These are phyloP conservation scores for Candida ascalaphidarum DNA, from an alignment of 805 yeast species.

Conservation along the genomic window DNA sequence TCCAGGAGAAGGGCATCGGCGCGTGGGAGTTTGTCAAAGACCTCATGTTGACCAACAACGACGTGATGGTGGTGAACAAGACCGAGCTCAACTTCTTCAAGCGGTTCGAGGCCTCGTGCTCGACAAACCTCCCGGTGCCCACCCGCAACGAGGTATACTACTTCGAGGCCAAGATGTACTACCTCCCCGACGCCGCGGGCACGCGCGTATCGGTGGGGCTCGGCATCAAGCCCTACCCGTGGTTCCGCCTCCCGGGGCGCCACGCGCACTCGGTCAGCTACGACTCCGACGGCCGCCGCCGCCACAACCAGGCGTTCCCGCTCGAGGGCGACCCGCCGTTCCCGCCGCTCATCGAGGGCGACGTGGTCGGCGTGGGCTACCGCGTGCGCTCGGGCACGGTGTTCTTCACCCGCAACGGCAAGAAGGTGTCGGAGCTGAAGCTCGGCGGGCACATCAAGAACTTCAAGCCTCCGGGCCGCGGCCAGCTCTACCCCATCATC, in stretches of 20 bases:
- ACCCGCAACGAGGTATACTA: slow-evolving; percentile 77
- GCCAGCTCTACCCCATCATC: slow-evolving; percentile 72
- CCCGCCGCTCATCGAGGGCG: slow-evolving; percentile 70
- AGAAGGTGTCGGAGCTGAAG: slow-evolving; percentile 72
- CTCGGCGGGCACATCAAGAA: slow-evolving; percentile 74
- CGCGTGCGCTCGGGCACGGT: slow-evolving; percentile 75
- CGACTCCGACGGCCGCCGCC: slow-evolving; percentile 74
- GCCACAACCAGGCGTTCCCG: slow-evolving; percentile 71
- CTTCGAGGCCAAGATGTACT: slow-evolving; percentile 80
- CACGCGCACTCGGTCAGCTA: slow-evolving; percentile 81
- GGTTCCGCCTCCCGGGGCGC: slow-evolving; percentile 88
- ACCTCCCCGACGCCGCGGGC: slow-evolving; percentile 46
- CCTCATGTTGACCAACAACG: slow-evolving; percentile 45
- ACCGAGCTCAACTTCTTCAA: slow-evolving; percentile 50
- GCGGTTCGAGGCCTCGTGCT: slow-evolving; percentile 57
- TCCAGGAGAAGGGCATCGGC: slow-evolving; percentile 79
- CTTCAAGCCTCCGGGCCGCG: slow-evolving; percentile 42
- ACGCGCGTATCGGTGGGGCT: slow-evolving; percentile 69
- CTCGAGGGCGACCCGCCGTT: slow-evolving; percentile 37
- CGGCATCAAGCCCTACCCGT: slow-evolving; percentile 84
- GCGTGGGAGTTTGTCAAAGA: slow-evolving; percentile 84
- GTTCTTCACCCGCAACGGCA: slow-evolving; percentile 92
- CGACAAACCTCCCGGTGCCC: slow-evolving; percentile 82
- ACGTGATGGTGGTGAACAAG: slow-evolving; percentile 56
- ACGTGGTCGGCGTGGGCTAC: slow-evolving; percentile 89